Conservation (phyloP, 2,329 filamentous ascomycete species). For the Biscogniauxia marginata region DNA sequence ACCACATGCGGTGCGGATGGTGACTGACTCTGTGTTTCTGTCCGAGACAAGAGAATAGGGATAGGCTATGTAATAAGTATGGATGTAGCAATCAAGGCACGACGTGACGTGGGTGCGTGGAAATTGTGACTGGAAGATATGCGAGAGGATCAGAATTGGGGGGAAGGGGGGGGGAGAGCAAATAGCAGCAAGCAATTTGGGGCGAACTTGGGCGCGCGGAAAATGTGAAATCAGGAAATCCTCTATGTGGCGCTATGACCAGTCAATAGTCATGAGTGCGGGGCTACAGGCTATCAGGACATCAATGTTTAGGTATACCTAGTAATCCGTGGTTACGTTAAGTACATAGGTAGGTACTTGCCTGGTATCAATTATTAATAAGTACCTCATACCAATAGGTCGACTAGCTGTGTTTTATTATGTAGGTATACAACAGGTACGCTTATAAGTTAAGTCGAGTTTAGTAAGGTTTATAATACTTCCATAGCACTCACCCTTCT, state of each 20-base stretch:
- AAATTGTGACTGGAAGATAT: slow-evolving; percentile 15
- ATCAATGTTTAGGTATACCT: no score
- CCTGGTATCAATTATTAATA: no score
- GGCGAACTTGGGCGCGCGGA: not conserved
- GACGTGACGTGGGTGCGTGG: slow-evolving; percentile 10
- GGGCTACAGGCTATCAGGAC: no score
- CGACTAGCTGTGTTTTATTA: no score
- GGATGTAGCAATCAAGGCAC: slow-evolving; percentile 15
- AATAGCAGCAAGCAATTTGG: slow-evolving; percentile 4
- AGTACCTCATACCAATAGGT: no score
- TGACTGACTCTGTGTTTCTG: not conserved
- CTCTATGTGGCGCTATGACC: not conserved
- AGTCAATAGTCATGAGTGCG: no score
- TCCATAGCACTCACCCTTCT: no score
- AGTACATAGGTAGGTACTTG: no score
- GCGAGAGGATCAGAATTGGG: slow-evolving; percentile 11
- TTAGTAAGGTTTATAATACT: no score
- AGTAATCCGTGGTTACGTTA: no score
- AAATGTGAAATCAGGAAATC: not conserved
- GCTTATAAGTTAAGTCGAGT: no score
- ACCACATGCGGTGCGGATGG: slow-evolving; percentile 7
- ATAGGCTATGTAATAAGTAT: slow-evolving; percentile 7
- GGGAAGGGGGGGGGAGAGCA: slow-evolving; percentile 1
- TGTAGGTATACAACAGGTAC: no score
- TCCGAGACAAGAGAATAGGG: not conserved